Evolutionary conservation across 2,329 filamentous ascomycete genomes (phyloP).

Genomic region (Aspergillus brasiliensis): DNA sequence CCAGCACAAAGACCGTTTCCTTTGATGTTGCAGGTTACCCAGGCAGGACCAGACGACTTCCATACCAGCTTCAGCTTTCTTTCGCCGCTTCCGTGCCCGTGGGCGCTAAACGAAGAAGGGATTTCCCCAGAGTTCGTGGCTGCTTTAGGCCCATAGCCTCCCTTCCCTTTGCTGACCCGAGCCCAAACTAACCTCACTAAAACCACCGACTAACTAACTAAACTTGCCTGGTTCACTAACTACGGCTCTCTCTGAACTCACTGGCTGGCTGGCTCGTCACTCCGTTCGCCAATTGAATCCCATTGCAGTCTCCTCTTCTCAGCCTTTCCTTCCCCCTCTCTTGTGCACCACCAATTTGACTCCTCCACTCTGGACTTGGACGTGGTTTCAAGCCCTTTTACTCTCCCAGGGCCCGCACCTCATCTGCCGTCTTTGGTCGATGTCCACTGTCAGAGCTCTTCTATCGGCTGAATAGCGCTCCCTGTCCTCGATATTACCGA

Average conservation of each 20-base stretch:
- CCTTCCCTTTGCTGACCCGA: background rate
- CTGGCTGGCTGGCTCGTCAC: conserved; percentile 6
- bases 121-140: conserved; percentile 1
- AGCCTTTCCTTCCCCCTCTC: conserved; percentile 12
- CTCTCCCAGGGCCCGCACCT: background rate
- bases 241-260: background rate
- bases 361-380: background rate
- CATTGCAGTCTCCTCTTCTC: conserved; percentile 12
- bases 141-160: background rate
- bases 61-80: background rate
- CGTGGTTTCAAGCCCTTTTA: conserved; percentile 2
- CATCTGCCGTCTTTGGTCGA: background rate
- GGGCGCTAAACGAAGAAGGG: background rate
- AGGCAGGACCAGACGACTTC: background rate
- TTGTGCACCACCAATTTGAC: background rate
- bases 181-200: conserved; percentile 12
- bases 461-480: background rate
- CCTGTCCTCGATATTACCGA: conserved; percentile 16
- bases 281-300: conserved; percentile 17
- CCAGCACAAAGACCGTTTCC: background rate
- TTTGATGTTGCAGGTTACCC: background rate
- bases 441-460: background rate
- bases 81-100: background rate
- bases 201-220: conserved; percentile 5
- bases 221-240: background rate